Base-by-base conservation (phyloP, 2,329 filamentous ascomycete species). In the Cladosporium sp. region DNA sequence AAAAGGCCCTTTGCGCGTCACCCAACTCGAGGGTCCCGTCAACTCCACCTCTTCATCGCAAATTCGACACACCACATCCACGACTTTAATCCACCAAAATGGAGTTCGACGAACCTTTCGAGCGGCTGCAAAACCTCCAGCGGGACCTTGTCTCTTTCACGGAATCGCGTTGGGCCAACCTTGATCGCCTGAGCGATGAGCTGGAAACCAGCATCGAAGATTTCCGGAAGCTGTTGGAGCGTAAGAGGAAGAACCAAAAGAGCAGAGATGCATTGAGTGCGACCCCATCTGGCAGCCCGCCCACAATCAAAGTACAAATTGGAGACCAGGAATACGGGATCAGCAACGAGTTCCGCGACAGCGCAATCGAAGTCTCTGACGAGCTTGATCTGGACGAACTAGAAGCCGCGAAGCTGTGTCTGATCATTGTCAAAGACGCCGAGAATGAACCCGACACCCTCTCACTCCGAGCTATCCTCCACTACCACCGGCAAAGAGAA, bases 311-410 rank as follows among this genome's bases (percentile, higher is more conserved):
- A 76, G 83, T 98, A 70, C 87, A 82, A 36, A 80, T 97, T 66
- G 86, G 86, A 71, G 89, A 88, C 68, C 85, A 87, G 36, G 87
- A 93, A 73, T 98, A 92, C 77, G 82, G 85, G 25, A 83, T 99
- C 80, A 97, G 96, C 78, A 86, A 91, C 64, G 89, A 92, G 68
- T 98, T 99, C 78, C 88, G 94, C 74, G 90, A 97, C 77, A 88
- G 90, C 70, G 87, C 89, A 26, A 83, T 96, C 34, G 87, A 92
- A 72, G 83, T 99, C 43, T 91, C 94, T 64, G 93, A 98, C 77
- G 91, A 92, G 71, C 83, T 97, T 67, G 89, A 97, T 73, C 83
- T 99, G 61, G 93, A 99, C 79, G 96, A 99, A 78, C 76, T 96
- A 65, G 87, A 95, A 72, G 90, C 94, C 21, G 91, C 92, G 11